Evolutionary conservation across 371 early-diverging fungal species (phyloP).

Genomic region (Mucor indicus): DNA sequence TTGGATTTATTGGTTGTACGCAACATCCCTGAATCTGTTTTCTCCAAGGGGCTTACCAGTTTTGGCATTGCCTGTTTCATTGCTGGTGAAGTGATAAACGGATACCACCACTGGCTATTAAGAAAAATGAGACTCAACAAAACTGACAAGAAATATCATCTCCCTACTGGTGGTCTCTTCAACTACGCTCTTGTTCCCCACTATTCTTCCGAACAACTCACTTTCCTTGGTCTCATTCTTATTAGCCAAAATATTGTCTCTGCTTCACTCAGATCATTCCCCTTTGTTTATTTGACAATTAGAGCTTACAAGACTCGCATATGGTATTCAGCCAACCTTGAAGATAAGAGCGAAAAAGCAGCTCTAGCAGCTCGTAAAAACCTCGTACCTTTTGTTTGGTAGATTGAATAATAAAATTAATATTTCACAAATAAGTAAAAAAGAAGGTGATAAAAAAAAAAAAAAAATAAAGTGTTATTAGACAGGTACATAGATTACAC

Average conservation of each 20-base stretch:
- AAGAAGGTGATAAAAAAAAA: no score
- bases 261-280: constrained; percentile 15
- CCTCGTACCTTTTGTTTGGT: constrained; percentile 25
- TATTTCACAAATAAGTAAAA: no score
- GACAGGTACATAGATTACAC: constrained; percentile 27
- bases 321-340: constrained; percentile 18
- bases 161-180: constrained; percentile 26
- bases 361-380: constrained; percentile 9
- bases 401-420: no score
- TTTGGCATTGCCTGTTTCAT: constrained; percentile 1
- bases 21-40: constrained; percentile 1
- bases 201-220: constrained; percentile 23
- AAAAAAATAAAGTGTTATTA: no score
- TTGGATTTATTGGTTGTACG: constrained; percentile 10
- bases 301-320: constrained; percentile 18
- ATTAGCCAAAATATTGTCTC: constrained; percentile 25
- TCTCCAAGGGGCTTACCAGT: background rate
- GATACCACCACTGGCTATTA: constrained; percentile 12
- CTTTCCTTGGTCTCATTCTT: constrained; percentile 19
- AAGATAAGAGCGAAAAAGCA: constrained; percentile 2
- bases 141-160: constrained; percentile 4
- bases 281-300: constrained; percentile 25
- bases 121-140: constrained; percentile 3
- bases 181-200: constrained; percentile 21
- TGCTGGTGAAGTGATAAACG: constrained; percentile 6